Percentiles rank a stretch among this genome's conserved stretches.
These are phyloP conservation scores for Podaxis pistillaris DNA, from an alignment of 768 basidiomycete species.

Conservation along the genomic window DNA sequence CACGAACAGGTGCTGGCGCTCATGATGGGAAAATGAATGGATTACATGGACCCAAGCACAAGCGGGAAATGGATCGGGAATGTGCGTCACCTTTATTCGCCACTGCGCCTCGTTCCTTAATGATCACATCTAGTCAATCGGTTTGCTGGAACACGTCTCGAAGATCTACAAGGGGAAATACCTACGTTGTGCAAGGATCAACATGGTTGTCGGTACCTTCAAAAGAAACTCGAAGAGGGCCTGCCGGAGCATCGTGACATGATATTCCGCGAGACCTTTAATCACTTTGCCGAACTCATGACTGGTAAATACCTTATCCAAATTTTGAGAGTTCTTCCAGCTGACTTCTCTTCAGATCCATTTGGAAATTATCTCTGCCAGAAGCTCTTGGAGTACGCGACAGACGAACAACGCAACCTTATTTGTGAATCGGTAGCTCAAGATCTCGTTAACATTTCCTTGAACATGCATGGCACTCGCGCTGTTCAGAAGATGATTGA, in stretches of 20 bases:
- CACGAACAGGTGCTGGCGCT: constrained; percentile 46
- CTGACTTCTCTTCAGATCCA: constrained; percentile 58
- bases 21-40: constrained; percentile 83
- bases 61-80: constrained; percentile 89
- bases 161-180: constrained; percentile 95
- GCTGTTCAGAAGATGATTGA: constrained; percentile 99
- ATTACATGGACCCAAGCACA: constrained; percentile 90
- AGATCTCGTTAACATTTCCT: constrained; percentile 94
- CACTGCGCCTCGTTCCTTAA: constrained; percentile 5
- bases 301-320: constrained; percentile 56
- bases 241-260: constrained; percentile 95
- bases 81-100: constrained; percentile 38
- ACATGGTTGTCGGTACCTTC: constrained; percentile 96
- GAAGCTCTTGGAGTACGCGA: constrained; percentile 94
- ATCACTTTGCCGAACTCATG: constrained; percentile 98
- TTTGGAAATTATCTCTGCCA: constrained; percentile 99
- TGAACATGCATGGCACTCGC: constrained; percentile 99
- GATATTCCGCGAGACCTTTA: constrained; percentile 98
- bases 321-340: constrained; percentile 5
- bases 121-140: constrained; percentile 70
- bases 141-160: constrained; percentile 92
- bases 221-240: constrained; percentile 98
- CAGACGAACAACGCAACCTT: constrained; percentile 94
- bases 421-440: constrained; percentile 98
- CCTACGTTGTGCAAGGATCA: constrained; percentile 96